Percentiles rank a stretch among this genome's conserved stretches.
Conservation (phyloP, 208 protist genomes). For the Crithidia mellificae region DNA sequence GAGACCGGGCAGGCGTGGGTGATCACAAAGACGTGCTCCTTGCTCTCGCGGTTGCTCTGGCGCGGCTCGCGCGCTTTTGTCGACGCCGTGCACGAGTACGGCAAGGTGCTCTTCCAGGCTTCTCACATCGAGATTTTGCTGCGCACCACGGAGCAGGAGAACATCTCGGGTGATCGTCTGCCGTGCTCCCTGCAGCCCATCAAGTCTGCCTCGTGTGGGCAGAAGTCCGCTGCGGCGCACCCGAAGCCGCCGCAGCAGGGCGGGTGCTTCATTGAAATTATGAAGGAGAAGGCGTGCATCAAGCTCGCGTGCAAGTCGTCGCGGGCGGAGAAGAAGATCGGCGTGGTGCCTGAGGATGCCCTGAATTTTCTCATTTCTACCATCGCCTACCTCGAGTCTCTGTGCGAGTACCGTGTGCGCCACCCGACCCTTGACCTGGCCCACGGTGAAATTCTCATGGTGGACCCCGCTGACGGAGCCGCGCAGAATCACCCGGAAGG, state of each 20-base stretch:
- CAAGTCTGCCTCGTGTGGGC: not conserved
- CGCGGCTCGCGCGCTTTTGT: slow-evolving; percentile 35
- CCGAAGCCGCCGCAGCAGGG: not conserved
- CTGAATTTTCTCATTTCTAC: slow-evolving; percentile 14
- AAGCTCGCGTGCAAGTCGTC: not conserved
- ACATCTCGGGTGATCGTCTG: slow-evolving; percentile 26
- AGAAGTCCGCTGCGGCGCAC: not conserved
- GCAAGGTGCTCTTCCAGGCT: slow-evolving; percentile 18
- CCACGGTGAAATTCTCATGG: slow-evolving; percentile 15
- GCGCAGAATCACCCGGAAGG: too few relatives aligned
- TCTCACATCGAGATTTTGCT: slow-evolving; percentile 15
- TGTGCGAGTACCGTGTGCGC: slow-evolving; percentile 40
- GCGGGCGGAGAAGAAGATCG: not conserved
- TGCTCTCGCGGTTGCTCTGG: slow-evolving; percentile 39
- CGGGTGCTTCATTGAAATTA: not conserved
- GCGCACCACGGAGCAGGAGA: slow-evolving; percentile 30
- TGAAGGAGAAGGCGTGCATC: not conserved
- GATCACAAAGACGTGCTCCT: slow-evolving; percentile 31
- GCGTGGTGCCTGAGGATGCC: not conserved
- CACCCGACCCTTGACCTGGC: slow-evolving; percentile 33
- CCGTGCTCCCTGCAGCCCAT: slow-evolving; percentile 24
- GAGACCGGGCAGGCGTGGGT: slow-evolving; percentile 41
- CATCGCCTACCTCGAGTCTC: slow-evolving; percentile 31
- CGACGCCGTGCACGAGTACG: slow-evolving; percentile 4
- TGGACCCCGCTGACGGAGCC: too few relatives aligned